Base-by-base conservation (phyloP, 257 asterid genomes). In the Solanum neorickii region DNA sequence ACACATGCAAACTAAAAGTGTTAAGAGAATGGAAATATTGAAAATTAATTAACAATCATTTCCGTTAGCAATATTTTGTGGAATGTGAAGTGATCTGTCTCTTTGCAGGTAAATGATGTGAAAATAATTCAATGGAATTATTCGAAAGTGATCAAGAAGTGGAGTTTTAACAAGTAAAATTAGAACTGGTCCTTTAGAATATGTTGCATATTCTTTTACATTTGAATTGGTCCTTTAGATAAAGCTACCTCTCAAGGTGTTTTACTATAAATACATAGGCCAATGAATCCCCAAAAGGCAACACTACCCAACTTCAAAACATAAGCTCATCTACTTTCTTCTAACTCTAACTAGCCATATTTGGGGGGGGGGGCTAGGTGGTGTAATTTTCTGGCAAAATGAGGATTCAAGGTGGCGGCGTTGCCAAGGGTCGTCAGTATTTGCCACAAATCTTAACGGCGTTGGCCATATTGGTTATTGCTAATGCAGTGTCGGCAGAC, bases 121-220 rank as follows among this genome's bases (percentile, higher is more conserved):
- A 44, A 65, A 41, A 33, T 65, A 65, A 66, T 37, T 20, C 60
- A 65, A 65, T n/a, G 60, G 39, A 84, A 66, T 65, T 66, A 12
- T 42, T 83, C 76, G 33, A 37, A 37, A 62, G 75, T 62, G 76
- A 37, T 42, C 56, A 31, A 60, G 70, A 83, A n/a, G 21, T 94
- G 93, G 12, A 94, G 96, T 88, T 94, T 62, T 93, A 87, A 56
- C 5, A 90, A 78, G 86, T 91, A 91, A 93, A 82, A 27, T 89
- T 35, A 60, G 68, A 60, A 23, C 47, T 42, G 47, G 13, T 42
- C 47, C 14, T 42, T 11, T 42, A 42, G 47, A 11, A 42, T 23
- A 62, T 62, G 31, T 23, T 62, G 11, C 65, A 21, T 60, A 60
- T 3, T 12, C 23, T 44, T 9, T 23, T 60, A 60, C 29, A 60